These are phyloP conservation scores for Diaporthe ilicicola DNA, from an alignment of 2,329 filamentous ascomycete species.

Conservation along the genomic window DNA sequence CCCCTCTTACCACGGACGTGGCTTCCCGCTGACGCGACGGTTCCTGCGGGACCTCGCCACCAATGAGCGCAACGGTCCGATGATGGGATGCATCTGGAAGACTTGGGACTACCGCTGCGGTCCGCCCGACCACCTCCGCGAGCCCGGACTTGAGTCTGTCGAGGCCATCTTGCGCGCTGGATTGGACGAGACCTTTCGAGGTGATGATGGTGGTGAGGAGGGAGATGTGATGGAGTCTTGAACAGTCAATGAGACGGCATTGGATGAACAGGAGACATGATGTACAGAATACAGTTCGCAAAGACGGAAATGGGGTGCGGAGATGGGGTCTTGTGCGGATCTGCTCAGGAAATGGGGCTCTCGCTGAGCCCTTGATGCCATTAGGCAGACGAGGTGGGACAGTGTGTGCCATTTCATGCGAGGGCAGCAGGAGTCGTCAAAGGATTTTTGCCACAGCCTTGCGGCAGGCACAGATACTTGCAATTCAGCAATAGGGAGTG, in stretches of 20 bases:
- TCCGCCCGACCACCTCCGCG: neutral
- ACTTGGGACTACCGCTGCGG: neutral
- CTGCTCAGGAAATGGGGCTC: too few relatives aligned
- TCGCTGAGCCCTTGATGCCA: too few relatives aligned
- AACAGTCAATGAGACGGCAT: neutral
- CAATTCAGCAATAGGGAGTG: too few relatives aligned
- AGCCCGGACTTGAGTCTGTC: neutral
- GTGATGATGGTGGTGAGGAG: too few relatives aligned
- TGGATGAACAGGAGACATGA: neutral
- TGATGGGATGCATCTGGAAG: neutral
- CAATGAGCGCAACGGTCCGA: neutral
- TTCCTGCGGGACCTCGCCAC: neutral
- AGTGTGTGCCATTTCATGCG: too few relatives aligned
- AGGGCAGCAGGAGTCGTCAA: too few relatives aligned
- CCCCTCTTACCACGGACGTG: neutral
- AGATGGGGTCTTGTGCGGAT: neutral
- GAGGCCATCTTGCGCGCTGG: neutral
- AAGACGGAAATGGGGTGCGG: neutral
- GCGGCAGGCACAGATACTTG: too few relatives aligned
- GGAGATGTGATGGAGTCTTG: neutral
- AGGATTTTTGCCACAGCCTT: too few relatives aligned
- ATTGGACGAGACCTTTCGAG: constrained; percentile 8
- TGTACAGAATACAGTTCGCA: neutral
- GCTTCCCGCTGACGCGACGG: constrained; percentile 1
- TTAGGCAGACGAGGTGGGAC: too few relatives aligned